phyloP scores from a whole-genome alignment of 805 yeast genomes.

The Yarrowia osloensis region DNA sequence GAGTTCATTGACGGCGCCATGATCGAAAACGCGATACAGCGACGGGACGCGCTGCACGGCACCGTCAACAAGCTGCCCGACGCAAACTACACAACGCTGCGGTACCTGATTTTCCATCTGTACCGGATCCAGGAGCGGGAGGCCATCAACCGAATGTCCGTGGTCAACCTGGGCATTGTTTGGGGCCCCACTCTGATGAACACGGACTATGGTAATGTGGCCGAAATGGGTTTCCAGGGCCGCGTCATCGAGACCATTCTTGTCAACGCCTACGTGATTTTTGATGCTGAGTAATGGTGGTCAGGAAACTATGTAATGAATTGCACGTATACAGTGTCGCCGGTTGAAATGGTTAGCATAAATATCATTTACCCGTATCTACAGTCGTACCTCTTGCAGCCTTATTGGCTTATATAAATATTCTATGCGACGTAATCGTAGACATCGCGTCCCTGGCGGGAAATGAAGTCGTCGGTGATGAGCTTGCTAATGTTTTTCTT shows the following conservation, averaged over 20 bases:
- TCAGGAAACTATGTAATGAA: too few species aligned
- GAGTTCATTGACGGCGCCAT: conserved; percentile 70
- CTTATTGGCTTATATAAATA: neutral
- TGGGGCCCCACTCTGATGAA: conserved; percentile 93
- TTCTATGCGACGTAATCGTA: conserved; percentile 21
- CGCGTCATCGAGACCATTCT: conserved; percentile 82
- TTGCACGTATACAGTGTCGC: too few species aligned
- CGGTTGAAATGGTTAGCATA: too few species aligned
- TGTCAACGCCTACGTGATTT: conserved; percentile 78
- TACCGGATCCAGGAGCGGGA: conserved; percentile 67
- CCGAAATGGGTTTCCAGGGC: conserved; percentile 74
- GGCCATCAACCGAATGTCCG: conserved; percentile 73
- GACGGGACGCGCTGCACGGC: conserved; percentile 78
- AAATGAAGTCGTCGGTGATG: conserved; percentile 32
- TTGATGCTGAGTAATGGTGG: conserved; percentile 53
- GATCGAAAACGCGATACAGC: conserved; percentile 60
- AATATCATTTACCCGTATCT: too few species aligned
- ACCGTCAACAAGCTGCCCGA: conserved; percentile 89
- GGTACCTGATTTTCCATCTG: conserved; percentile 83
- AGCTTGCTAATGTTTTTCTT: conserved; percentile 41
- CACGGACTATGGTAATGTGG: conserved; percentile 63
- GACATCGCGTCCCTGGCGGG: conserved; percentile 5
- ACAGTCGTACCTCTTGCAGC: too few species aligned
- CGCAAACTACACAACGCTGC: conserved; percentile 88
- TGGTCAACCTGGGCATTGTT: conserved; percentile 77